Conservation (phyloP, 2,329 filamentous ascomycete species). For the Cladosporium sp. region DNA sequence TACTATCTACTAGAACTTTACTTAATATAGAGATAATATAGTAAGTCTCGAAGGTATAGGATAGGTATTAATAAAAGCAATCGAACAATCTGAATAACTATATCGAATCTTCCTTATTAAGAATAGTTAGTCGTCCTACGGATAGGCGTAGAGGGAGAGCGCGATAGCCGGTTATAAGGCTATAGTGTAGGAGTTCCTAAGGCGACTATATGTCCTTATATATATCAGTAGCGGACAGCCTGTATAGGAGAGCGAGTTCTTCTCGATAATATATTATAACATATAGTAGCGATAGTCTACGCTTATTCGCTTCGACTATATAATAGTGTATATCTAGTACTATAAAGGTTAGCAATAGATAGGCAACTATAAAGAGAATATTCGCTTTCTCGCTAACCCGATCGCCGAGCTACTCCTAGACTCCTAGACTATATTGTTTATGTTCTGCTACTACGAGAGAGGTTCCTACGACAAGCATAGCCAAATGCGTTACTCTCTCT, state of each 20-base stretch:
- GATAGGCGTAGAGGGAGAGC: constrained; percentile 8
- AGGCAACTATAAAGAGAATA: too few species aligned
- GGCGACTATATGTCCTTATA: constrained; percentile 6
- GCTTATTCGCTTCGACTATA: not conserved
- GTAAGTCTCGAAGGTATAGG: not conserved
- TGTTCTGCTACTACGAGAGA: constrained; percentile 13
- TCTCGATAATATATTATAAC: constrained; percentile 8
- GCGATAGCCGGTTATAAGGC: constrained; percentile 9
- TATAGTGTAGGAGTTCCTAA: constrained; percentile 12
- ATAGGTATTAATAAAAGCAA: not conserved
- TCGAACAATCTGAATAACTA: not conserved
- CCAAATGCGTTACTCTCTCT: constrained; percentile 10
- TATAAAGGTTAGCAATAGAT: constrained; percentile 15
- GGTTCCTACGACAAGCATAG: constrained; percentile 10
- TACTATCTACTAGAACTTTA: constrained; percentile 12
- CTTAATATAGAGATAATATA: constrained; percentile 10
- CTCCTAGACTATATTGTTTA: constrained; percentile 16
- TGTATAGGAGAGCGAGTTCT: constrained; percentile 12
- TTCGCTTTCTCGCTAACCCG: constrained; percentile 14
- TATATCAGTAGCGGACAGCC: constrained; percentile 9
- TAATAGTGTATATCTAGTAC: constrained; percentile 12
- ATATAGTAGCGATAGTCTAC: constrained; percentile 7
- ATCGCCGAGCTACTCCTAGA: constrained; percentile 14
- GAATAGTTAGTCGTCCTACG: not conserved
- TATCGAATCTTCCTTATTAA: not conserved